phyloP scores from a whole-genome alignment of 371 early-diverging fungal species.

The Mucor irregularis region DNA sequence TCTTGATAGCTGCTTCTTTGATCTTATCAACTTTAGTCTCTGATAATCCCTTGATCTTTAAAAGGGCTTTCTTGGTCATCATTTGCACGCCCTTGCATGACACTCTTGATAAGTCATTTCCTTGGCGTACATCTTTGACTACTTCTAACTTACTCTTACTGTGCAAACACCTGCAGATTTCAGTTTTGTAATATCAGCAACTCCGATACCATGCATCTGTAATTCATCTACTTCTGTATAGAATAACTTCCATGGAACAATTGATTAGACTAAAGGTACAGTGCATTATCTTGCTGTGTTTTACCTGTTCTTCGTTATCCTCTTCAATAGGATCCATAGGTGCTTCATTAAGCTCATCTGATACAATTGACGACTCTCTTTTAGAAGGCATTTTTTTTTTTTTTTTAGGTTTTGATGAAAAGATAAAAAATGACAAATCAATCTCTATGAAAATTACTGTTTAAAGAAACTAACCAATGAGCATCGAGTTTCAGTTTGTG shows the following conservation, averaged over 20 bases:
- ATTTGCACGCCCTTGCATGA: conserved; percentile 89
- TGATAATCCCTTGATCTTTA: conserved; percentile 81
- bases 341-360: background rate
- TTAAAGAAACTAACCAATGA: background rate
- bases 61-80: conserved; percentile 69
- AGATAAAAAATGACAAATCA: conserved; percentile 5
- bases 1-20: conserved; percentile 70
- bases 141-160: conserved; percentile 34
- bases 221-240: conserved; percentile 51
- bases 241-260: too few species aligned
- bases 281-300: too few species aligned
- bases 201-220: conserved; percentile 69
- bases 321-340: background rate
- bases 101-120: too few species aligned
- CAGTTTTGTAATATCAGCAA: conserved; percentile 81
- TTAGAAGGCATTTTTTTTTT: conserved; percentile 17
- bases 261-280: too few species aligned
- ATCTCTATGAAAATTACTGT: background rate
- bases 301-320: conserved; percentile 1
- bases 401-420: background rate
- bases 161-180: conserved; percentile 84
- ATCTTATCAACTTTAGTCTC: conserved; percentile 90
- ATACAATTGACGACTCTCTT: conserved; percentile 15
- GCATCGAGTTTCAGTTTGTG: too few species aligned
- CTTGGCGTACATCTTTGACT: background rate